Evolutionary conservation across 2,329 filamentous ascomycete genomes (phyloP).

Genomic region (Aspergillus sp.): DNA sequence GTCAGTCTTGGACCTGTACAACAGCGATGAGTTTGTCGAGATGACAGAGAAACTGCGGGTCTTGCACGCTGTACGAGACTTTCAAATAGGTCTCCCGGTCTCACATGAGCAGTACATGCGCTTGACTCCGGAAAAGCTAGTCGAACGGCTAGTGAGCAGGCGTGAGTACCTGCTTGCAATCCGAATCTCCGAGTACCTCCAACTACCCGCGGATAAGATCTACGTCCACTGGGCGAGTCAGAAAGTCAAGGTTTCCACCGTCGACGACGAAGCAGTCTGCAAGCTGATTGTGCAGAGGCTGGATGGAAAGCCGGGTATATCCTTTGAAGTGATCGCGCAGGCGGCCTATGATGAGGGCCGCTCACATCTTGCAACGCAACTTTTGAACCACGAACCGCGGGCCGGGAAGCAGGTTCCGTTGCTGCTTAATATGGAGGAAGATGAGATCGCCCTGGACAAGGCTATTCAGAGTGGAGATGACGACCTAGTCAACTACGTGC

Average conservation of each 20-base stretch:
- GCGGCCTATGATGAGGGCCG: constrained; percentile 94
- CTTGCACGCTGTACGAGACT: constrained; percentile 88
- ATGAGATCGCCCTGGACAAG: constrained; percentile 92
- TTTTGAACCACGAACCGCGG: constrained; percentile 90
- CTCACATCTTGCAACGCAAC: constrained; percentile 81
- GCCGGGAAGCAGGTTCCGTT: constrained; percentile 96
- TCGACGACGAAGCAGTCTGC: constrained; percentile 87
- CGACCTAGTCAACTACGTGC: constrained; percentile 86
- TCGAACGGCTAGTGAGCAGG: constrained; percentile 82
- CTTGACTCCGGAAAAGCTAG: constrained; percentile 85
- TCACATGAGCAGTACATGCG: constrained; percentile 94
- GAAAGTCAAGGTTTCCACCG: constrained; percentile 83
- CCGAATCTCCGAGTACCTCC: constrained; percentile 83
- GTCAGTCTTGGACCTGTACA: constrained; percentile 94
- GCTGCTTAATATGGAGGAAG: constrained; percentile 92
- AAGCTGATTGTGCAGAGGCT: constrained; percentile 84
- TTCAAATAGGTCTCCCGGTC: constrained; percentile 84
- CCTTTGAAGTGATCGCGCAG: constrained; percentile 90
- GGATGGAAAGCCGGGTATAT: constrained; percentile 86
- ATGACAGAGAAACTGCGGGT: constrained; percentile 95
- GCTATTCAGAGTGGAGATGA: constrained; percentile 95
- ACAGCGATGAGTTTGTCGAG: constrained; percentile 97
- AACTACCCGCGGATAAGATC: constrained; percentile 83
- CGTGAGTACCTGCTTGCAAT: constrained; percentile 91
- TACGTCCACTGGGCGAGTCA: constrained; percentile 97